Evolutionary conservation across 768 basidiomycete species (phyloP), one percentile per base, ranked within the genome.

Genomic region (Hygrocybe punicea): DNA sequence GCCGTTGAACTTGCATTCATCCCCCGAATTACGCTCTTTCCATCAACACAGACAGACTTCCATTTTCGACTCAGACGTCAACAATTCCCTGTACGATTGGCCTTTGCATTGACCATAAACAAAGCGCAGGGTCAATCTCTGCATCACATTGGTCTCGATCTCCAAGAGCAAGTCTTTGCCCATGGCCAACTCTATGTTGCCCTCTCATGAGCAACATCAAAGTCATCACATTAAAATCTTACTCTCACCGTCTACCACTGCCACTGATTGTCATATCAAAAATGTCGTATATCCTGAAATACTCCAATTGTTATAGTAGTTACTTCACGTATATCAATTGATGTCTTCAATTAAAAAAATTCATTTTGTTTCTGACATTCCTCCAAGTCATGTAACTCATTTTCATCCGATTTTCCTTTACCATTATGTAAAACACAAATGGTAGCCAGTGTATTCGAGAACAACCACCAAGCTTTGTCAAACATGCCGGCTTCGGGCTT

Each of bases 101-200:
- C 68, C 1, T 76, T 71, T 68, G 69, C 69, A 1, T 72, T 76
- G 69, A 68, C 72, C 0, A 72, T 75, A 59, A 74, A 76, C 64
- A 76, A 76, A 33, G 57, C 67, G 13, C 72, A 76, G 65, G 76
- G 75, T 1, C 75, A 76, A 45, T 69, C 65, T 4, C 58, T 73
- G 1, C 62, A 61, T 40, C 45, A 62, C 62, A 68, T 75, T 54
- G 72, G 72, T 1, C 23, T 74, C 0, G 68, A 77, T 39, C 59
- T 76, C 8, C 50, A 62, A 0, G 44, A 46, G 1, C 46, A 63
- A 35, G 66, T 70, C 4, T 75, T 75, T 49, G 58, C 67, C 24
- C 70, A 75, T 68, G 70, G 77, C 2, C 77, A 77, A 60, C 68
- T 78, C 1, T 76, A 78, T 66, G 73, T 76, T 60, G 76, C 74